Base-by-base conservation (phyloP, 2,329 filamentous ascomycete species). In the Ceratocystis smalleyi region DNA sequence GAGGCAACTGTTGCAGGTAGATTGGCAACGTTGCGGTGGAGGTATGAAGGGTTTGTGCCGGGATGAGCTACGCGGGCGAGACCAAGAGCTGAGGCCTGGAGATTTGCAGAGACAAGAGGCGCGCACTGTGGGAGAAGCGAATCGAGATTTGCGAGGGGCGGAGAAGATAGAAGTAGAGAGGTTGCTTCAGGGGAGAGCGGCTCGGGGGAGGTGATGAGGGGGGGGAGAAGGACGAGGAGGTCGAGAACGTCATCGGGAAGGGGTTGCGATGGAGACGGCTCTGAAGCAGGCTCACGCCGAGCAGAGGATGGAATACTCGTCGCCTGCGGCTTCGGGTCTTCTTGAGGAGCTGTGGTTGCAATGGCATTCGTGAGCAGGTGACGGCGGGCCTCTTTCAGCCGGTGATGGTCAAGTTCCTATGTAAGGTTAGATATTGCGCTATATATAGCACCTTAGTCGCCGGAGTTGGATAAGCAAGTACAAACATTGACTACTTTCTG, bases 11-110 rank as follows among this genome's bases (percentile, higher is more conserved):
- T 72, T 1, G 72, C 67, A 0, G 78, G 73, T 1, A 86, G 74
- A 19, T 75, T 73, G 0, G 81, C 75, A 61, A 85, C 78, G 27
- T 76, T 72, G 22, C 83, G 81, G 73, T 85, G 83, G n/a, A 84
- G 73, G 69, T 77, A 82, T 22, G 80, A 81, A 0, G 80, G 75
- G 70, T 81, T 81, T 0, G 78, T 81, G 17, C 73, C 73, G 0
- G 78, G 77, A 65, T 74, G 73, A 5, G 74, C 69, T n/a, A 77
- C 71, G 55, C 80, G 77, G 1, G 79, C 76, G 27, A 83, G 74
- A 17, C 74, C 69, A 15, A 77, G 73, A 30, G 81, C 81, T 15
- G 77, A 76, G 1, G 74, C 70, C 63, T 79, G 78, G 0, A 86
- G 75, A n/a, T 75, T 73, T 0, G 74, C 69, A 2, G 81, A 82